Conservation (phyloP, 2,329 filamentous ascomycete genomes). For the Diaporthe longicolla region DNA sequence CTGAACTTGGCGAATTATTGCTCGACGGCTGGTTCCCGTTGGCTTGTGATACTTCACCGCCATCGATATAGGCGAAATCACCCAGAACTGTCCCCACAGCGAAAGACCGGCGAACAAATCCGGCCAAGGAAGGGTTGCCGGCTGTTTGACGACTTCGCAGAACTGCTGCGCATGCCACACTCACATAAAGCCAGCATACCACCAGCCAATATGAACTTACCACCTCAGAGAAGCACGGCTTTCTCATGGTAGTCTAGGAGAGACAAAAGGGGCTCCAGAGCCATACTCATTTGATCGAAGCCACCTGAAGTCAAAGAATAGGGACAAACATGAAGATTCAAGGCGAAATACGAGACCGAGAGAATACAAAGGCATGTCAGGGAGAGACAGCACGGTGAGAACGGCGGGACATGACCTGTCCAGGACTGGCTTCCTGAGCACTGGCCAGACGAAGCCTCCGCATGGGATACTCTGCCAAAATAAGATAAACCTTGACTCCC, state of each 20-base stretch:
- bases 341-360: neutral
- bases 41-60: conserved; percentile 52
- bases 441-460: conserved; percentile 13
- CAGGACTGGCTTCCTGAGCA: neutral
- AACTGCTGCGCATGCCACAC: conserved; percentile 7
- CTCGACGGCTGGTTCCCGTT: conserved; percentile 46
- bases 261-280: neutral
- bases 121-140: conserved; percentile 8
- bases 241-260: conserved; percentile 17
- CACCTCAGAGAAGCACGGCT: conserved; percentile 27
- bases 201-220: conserved; percentile 1
- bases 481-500: conserved; percentile 14
- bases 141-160: neutral
- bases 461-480: conserved; percentile 9
- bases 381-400: neutral
- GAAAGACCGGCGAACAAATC: conserved; percentile 30
- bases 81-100: conserved; percentile 48
- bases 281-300: conserved; percentile 13
- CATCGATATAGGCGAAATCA: conserved; percentile 56
- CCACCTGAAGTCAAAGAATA: neutral
- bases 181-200: neutral
- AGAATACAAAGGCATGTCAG: neutral
- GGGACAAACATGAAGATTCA: neutral
- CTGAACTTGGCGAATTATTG: conserved; percentile 43
- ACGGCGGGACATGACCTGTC: conserved; percentile 6